A percentile compares a stretch with the other conserved stretches of the same genome.
Evolutionary conservation across 139 green algal genomes (phyloP).

Genomic region (Nannochloris sp.): DNA sequence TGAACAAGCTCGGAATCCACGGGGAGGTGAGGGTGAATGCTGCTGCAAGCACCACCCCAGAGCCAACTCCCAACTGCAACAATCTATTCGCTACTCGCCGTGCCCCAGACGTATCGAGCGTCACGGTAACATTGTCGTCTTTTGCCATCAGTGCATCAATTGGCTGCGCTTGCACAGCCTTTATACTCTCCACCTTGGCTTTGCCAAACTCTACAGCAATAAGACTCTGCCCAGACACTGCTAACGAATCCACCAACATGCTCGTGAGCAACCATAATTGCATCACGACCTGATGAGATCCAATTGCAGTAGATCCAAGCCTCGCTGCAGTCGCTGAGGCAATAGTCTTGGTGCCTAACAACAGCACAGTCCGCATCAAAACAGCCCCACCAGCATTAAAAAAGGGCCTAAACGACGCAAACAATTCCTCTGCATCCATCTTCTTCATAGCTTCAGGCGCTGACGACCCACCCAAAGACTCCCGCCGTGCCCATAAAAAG

Average conservation of each 20-base stretch:
- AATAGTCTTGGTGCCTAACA: constrained; percentile 63
- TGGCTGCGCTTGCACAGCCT: not conserved
- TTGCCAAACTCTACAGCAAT: constrained; percentile 41
- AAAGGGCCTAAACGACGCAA: constrained; percentile 28
- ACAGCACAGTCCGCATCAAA: constrained; percentile 50
- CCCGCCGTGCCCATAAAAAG: constrained; percentile 24
- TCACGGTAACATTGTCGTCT: not conserved
- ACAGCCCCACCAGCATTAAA: constrained; percentile 44
- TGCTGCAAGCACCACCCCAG: constrained; percentile 12
- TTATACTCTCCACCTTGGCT: not conserved
- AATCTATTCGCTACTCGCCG: constrained; percentile 44
- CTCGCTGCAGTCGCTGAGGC: constrained; percentile 51
- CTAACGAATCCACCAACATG: constrained; percentile 59
- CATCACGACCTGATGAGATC: constrained; percentile 56
- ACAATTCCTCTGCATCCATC: not conserved
- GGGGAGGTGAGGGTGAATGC: constrained; percentile 7
- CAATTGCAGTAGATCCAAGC: constrained; percentile 45
- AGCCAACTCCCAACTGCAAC: constrained; percentile 40
- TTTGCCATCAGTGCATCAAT: not conserved
- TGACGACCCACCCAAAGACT: constrained; percentile 18
- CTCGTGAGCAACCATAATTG: constrained; percentile 67
- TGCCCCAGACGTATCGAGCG: constrained; percentile 13
- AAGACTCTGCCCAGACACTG: constrained; percentile 55
- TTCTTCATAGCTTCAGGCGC: constrained; percentile 1
- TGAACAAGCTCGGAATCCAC: constrained; percentile 36